Percentiles rank a stretch among this genome's conserved stretches.
These are phyloP conservation scores for Fragilaria radians DNA, from an alignment of 108 stramenopile genomes.

Conservation along the genomic window DNA sequence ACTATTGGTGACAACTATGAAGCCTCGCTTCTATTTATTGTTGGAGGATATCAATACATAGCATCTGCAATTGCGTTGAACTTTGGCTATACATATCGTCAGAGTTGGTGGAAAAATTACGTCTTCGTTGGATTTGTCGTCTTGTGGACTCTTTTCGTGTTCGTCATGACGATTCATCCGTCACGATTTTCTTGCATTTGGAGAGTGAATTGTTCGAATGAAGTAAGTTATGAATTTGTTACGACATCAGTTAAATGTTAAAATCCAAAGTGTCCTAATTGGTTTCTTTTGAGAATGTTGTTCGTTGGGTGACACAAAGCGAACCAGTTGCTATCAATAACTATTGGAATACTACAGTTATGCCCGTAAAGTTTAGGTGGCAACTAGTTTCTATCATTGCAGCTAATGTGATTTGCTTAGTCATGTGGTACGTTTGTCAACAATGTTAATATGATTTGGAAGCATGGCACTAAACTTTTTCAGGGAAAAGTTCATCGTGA, in stretches of 20 bases:
- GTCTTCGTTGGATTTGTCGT: slow-evolving; percentile 29
- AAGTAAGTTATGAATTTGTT: slow-evolving; percentile 24
- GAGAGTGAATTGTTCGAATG: slow-evolving; percentile 59
- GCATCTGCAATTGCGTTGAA: slow-evolving; percentile 47
- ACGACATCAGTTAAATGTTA: background rate
- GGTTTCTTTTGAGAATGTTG: slow-evolving; percentile 9
- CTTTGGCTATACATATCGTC: slow-evolving; percentile 43
- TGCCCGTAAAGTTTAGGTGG: slow-evolving; percentile 46
- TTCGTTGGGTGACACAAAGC: slow-evolving; percentile 14
- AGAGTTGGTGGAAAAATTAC: slow-evolving; percentile 37
- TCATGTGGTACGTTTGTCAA: slow-evolving; percentile 14
- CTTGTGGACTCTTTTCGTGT: slow-evolving; percentile 9
- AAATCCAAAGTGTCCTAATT: background rate
- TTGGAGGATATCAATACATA: slow-evolving; percentile 54
- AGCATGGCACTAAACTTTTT: too few species aligned
- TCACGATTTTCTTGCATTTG: slow-evolving; percentile 39
- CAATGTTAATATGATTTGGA: too few species aligned
- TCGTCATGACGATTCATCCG: slow-evolving; percentile 22
- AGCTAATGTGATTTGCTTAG: slow-evolving; percentile 29
- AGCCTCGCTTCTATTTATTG: slow-evolving; percentile 42
- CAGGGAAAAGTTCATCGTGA: too few species aligned
- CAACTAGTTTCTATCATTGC: slow-evolving; percentile 41
- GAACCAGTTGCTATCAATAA: slow-evolving; percentile 35
- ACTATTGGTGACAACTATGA: slow-evolving; percentile 49
- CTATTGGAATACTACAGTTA: slow-evolving; percentile 45